These are phyloP conservation scores for Monilinia fructigena DNA, from an alignment of 2,329 filamentous ascomycete genomes.

Conservation along the genomic window DNA sequence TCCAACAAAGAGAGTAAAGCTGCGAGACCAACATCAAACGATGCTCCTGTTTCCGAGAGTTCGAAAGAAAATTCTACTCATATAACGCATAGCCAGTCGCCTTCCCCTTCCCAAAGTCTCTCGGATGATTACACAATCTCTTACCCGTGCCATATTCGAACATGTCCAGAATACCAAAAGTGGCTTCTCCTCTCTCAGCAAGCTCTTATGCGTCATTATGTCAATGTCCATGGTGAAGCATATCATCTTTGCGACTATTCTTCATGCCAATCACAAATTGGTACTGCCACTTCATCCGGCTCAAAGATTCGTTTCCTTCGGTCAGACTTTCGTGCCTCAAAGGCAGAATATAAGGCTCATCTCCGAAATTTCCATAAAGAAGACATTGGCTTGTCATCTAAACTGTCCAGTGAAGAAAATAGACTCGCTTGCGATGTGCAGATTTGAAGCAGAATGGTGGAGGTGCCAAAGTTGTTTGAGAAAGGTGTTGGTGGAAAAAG, in stretches of 20 bases:
- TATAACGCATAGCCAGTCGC: neutral
- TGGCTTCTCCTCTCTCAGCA: neutral
- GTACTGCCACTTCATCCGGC: neutral
- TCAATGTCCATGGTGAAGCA: neutral
- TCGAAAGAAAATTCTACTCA: neutral
- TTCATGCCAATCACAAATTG: constrained; percentile 10
- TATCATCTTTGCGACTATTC: constrained; percentile 13
- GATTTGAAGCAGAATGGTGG: constrained; percentile 1
- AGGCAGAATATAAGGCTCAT: neutral
- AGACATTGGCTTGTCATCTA: neutral
- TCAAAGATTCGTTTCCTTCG: neutral
- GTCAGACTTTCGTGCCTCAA: neutral
- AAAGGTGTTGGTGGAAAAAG: neutral
- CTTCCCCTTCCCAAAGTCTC: neutral
- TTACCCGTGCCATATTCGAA: constrained; percentile 8
- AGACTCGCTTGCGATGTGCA: neutral
- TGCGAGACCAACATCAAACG: neutral
- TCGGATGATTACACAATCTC: neutral
- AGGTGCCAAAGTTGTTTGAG: neutral
- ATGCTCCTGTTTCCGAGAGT: neutral
- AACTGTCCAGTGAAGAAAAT: neutral
- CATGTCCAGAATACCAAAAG: constrained; percentile 11
- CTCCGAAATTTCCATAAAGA: neutral
- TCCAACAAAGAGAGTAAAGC: neutral
- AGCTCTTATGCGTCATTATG: neutral